A percentile compares a stretch with the other conserved stretches of the same genome.
These are phyloP conservation scores for Drosera capensis DNA, from an alignment of 148 eudicot species.

Conservation along the genomic window DNA sequence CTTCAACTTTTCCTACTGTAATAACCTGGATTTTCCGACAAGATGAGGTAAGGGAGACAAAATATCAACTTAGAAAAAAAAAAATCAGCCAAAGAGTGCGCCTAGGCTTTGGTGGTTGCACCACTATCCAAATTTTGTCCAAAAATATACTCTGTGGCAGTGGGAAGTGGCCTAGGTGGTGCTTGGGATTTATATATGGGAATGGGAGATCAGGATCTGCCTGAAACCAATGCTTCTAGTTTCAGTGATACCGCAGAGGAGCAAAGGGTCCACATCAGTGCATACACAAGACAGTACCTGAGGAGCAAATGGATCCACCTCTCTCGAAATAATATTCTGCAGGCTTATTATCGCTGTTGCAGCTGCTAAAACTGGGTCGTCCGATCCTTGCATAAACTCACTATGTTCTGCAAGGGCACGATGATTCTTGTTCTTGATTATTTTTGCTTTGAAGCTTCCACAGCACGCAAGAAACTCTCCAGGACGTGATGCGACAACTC, in stretches of 20 bases:
- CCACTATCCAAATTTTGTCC: too few relatives aligned
- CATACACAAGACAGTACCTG: conserved; percentile 9
- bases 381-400: background rate
- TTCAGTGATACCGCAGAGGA: background rate
- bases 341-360: conserved; percentile 22
- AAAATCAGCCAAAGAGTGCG: background rate
- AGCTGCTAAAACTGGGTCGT: conserved; percentile 28
- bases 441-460: background rate
- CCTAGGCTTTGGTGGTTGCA: too few relatives aligned
- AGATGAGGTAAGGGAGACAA: background rate
- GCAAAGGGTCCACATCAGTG: background rate
- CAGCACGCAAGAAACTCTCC: background rate
- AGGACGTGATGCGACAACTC: background rate
- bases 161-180: too few relatives aligned
- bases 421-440: background rate
- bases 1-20: conserved; percentile 23
- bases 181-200: too few relatives aligned
- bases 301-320: conserved; percentile 24
- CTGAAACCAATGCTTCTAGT: too few relatives aligned
- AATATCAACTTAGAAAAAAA: background rate
- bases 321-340: conserved; percentile 28
- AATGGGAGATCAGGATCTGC: too few relatives aligned
- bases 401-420: background rate
- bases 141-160: too few relatives aligned
- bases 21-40: conserved; percentile 16